A percentile compares a stretch with the other conserved stretches of the same genome.
These are phyloP conservation scores for Diaporthe vexans DNA, from an alignment of 2,329 filamentous ascomycete genomes.

Conservation along the genomic window DNA sequence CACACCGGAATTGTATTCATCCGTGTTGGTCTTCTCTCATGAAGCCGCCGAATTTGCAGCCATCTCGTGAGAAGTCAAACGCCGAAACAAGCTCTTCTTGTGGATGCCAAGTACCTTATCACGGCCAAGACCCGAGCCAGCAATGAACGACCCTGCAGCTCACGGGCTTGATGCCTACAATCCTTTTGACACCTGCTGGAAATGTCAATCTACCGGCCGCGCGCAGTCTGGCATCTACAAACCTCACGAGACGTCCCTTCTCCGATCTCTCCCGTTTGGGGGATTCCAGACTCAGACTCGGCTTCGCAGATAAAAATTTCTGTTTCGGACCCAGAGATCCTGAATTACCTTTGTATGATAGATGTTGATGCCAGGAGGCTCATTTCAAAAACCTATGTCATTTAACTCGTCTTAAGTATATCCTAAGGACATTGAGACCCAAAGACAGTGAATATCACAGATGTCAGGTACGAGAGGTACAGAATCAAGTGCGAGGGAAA, in stretches of 20 bases:
- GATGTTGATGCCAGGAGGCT: no score
- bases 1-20: neutral
- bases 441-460: neutral
- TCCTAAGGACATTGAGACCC: no score
- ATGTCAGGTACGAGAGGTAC: neutral
- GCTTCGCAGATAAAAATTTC: neutral
- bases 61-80: neutral
- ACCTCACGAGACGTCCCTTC: neutral
- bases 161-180: no score
- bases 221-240: neutral
- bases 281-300: neutral
- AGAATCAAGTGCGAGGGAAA: neutral
- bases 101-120: slow-evolving; percentile 1
- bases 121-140: neutral
- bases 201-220: neutral
- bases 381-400: no score
- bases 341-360: no score
- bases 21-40: no score
- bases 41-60: neutral
- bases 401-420: no score
- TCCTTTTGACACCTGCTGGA: neutral
- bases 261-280: no score
- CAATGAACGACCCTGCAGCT: neutral
- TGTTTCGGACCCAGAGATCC: neutral
- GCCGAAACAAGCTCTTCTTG: neutral